A percentile compares a stretch with the other conserved stretches of the same genome.
Evolutionary conservation across 768 basidiomycete genomes (phyloP).

Genomic region (Leccinellum albellum): DNA sequence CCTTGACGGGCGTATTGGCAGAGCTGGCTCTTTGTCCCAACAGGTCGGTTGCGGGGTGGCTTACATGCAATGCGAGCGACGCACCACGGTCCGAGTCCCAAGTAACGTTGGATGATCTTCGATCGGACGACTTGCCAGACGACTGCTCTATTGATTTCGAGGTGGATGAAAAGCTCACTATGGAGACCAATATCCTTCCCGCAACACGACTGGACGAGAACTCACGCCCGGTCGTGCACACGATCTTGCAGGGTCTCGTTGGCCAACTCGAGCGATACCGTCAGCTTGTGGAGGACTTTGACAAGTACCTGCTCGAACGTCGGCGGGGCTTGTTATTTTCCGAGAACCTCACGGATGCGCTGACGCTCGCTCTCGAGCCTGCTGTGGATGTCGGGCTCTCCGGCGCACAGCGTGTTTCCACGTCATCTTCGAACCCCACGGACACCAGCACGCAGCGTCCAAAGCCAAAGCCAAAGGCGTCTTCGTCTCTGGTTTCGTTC

Average conservation of each 20-base stretch:
- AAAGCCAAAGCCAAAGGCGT: constrained; percentile 50
- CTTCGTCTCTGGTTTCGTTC: constrained; percentile 72
- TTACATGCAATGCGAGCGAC: constrained; percentile 62
- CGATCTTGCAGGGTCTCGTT: constrained; percentile 77
- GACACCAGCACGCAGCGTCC: constrained; percentile 35
- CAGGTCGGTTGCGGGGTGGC: constrained; percentile 84
- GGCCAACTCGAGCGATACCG: constrained; percentile 81
- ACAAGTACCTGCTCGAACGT: constrained; percentile 79
- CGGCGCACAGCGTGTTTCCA: constrained; percentile 16
- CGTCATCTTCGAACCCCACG: constrained; percentile 25
- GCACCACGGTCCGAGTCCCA: constrained; percentile 15
- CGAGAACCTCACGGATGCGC: constrained; percentile 87
- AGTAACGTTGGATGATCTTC: constrained; percentile 6
- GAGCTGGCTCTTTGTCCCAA: constrained; percentile 82
- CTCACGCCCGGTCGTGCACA: constrained; percentile 74
- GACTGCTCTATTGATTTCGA: constrained; percentile 78
- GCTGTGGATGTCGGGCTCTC: constrained; percentile 39
- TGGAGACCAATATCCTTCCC: constrained; percentile 55
- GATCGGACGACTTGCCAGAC: constrained; percentile 54
- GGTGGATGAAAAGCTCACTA: constrained; percentile 62
- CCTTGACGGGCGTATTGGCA: constrained; percentile 78
- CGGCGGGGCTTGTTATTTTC: constrained; percentile 87
- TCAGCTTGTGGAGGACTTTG: constrained; percentile 69
- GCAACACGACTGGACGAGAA: constrained; percentile 68
- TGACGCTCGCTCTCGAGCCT: constrained; percentile 69